Percentiles rank a stretch among this genome's conserved stretches.
Evolutionary conservation across 2,329 filamentous ascomycete genomes (phyloP).

Genomic region (Madurella fahalii): DNA sequence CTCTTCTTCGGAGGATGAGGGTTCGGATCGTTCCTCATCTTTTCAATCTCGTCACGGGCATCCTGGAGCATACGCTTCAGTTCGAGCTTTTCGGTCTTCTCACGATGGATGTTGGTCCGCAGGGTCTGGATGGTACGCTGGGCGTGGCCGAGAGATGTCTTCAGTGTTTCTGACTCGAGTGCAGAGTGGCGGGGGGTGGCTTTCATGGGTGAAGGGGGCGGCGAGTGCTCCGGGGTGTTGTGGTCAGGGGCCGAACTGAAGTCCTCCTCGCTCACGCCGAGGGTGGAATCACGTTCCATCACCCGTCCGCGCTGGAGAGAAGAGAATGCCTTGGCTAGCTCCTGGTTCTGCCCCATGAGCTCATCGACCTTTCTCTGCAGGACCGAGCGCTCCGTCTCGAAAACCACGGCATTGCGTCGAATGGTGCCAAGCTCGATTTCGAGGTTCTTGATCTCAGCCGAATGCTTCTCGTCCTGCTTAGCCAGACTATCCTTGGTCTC

Average conservation of each 20-base stretch:
- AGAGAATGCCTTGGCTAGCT: conserved; percentile 80
- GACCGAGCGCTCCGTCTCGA: conserved; percentile 71
- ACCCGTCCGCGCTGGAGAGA: conserved; percentile 61
- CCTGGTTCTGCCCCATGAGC: conserved; percentile 81
- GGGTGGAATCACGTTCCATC: conserved; percentile 59
- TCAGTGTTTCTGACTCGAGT: conserved; percentile 92
- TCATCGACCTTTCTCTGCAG: conserved; percentile 87
- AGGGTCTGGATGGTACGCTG: conserved; percentile 96
- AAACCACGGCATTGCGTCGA: conserved; percentile 72
- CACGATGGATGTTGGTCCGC: conserved; percentile 89
- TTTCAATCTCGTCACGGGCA: conserved; percentile 83
- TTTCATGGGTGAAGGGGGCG: conserved; percentile 85
- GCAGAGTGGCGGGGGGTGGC: conserved; percentile 84
- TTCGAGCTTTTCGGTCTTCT: conserved; percentile 98
- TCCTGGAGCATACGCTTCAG: conserved; percentile 93
- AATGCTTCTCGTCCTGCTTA: conserved; percentile 77
- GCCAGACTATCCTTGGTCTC: conserved; percentile 78
- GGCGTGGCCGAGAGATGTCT: conserved; percentile 88
- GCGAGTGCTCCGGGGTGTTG: conserved; percentile 81
- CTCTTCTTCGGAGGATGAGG: conserved; percentile 51
- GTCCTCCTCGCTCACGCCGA: conserved; percentile 57
- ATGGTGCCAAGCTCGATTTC: conserved; percentile 84
- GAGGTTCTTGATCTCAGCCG: conserved; percentile 71
- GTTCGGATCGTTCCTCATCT: conserved; percentile 55
- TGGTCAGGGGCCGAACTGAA: conserved; percentile 63